These are phyloP conservation scores for Cyberlindnera xishuangbannaensis DNA, from an alignment of 805 yeast species.

Conservation along the genomic window DNA sequence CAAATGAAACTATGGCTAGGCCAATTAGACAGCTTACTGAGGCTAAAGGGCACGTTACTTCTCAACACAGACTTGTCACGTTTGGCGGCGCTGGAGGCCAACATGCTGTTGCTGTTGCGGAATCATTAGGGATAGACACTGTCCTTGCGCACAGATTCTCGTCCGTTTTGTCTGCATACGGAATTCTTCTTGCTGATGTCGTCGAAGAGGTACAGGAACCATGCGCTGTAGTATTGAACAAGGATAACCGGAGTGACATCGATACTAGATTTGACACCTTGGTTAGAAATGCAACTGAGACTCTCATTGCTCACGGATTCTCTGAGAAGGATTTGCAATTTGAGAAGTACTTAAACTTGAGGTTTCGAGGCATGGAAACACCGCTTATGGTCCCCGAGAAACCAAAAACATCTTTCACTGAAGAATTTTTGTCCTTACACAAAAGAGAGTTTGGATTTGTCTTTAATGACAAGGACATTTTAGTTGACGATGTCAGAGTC, in stretches of 20 bases:
- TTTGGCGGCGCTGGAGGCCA: slow-evolving; percentile 97
- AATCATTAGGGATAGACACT: slow-evolving; percentile 57
- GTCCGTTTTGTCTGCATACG: slow-evolving; percentile 81
- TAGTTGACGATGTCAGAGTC: slow-evolving; percentile 70
- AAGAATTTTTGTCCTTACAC: slow-evolving; percentile 50
- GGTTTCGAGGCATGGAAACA: slow-evolving; percentile 89
- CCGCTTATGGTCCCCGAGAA: slow-evolving; percentile 57
- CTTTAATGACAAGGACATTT: slow-evolving; percentile 47
- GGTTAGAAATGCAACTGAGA: slow-evolving; percentile 33
- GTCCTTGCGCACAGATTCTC: slow-evolving; percentile 78
- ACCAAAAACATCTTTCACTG: slow-evolving; percentile 29
- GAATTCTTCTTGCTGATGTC: slow-evolving; percentile 82
- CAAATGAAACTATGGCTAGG: slow-evolving; percentile 86
- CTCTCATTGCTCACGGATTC: slow-evolving; percentile 51
- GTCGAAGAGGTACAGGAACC: slow-evolving; percentile 80
- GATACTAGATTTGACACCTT: slow-evolving; percentile 42
- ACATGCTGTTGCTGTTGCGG: slow-evolving; percentile 75
- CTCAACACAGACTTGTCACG: slow-evolving; percentile 67
- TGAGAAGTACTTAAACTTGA: slow-evolving; percentile 68
- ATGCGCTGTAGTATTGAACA: slow-evolving; percentile 40
- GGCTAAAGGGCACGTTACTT: slow-evolving; percentile 66
- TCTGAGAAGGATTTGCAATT: slow-evolving; percentile 36
- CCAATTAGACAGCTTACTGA: slow-evolving; percentile 83
- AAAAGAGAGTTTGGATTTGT: slow-evolving; percentile 70
- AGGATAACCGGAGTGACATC: slow-evolving; percentile 29